Percentiles rank a stretch among this genome's conserved stretches.
Evolutionary conservation across 352 stramenopile species (phyloP).

Genomic region (Aphanomyces astaci): DNA sequence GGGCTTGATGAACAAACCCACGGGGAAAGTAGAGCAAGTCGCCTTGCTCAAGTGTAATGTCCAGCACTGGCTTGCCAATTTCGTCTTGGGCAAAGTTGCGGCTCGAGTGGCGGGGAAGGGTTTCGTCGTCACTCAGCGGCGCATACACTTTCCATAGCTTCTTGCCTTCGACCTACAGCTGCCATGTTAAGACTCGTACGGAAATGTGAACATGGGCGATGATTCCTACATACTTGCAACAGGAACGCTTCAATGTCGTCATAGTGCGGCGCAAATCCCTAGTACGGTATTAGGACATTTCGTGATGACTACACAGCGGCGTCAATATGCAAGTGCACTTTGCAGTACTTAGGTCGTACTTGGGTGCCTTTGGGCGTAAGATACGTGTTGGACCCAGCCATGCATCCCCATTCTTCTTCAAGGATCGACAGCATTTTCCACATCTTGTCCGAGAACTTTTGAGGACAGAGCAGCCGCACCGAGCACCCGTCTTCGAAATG

Average conservation of each 20-base stretch:
- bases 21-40: conserved; percentile 89
- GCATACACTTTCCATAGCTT: conserved; percentile 92
- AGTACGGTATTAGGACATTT: no score
- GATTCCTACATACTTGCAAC: conserved; percentile 63
- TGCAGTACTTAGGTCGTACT: no score
- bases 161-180: conserved; percentile 54
- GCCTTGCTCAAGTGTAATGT: conserved; percentile 73
- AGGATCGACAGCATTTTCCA: conserved; percentile 90
- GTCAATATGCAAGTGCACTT: no score
- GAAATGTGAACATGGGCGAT: background rate
- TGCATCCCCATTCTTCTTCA: conserved; percentile 90
- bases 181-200: background rate
- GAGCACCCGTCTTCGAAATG: conserved; percentile 84
- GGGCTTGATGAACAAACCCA: conserved; percentile 84
- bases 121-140: conserved; percentile 42
- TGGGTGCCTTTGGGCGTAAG: conserved; percentile 88
- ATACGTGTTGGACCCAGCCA: conserved; percentile 93
- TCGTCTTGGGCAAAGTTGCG: conserved; percentile 71
- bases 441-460: conserved; percentile 82
- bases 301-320: no score
- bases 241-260: conserved; percentile 96
- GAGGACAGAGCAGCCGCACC: conserved; percentile 88
- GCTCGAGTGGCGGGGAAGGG: conserved; percentile 57
- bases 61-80: conserved; percentile 64
- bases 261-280: conserved; percentile 95